Conservation (phyloP, 83 land plant genomes). For the Diphasiastrum complanatum region DNA sequence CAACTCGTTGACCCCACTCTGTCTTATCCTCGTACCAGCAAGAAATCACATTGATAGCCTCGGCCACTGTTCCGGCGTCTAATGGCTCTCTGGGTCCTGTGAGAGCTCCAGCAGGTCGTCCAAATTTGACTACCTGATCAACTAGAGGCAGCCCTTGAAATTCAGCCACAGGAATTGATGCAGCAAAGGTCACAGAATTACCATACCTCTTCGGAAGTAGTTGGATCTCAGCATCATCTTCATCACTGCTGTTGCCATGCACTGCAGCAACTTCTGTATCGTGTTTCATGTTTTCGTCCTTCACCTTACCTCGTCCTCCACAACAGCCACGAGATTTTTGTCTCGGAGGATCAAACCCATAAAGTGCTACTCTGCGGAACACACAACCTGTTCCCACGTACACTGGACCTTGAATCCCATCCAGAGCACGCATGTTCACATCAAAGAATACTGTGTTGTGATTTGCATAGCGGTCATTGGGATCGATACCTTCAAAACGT, state of each 20-base stretch:
- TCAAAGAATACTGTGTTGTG: constrained; percentile 79
- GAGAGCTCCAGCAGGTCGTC: constrained; percentile 61
- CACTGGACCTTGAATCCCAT: constrained; percentile 81
- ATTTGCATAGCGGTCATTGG: constrained; percentile 69
- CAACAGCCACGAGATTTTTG: constrained; percentile 61
- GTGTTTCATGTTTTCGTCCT: constrained; percentile 31
- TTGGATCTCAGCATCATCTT: constrained; percentile 39
- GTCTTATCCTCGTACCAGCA: constrained; percentile 78
- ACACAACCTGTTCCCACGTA: constrained; percentile 81
- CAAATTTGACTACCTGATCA: constrained; percentile 41
- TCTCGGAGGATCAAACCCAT: constrained; percentile 74
- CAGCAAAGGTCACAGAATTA: constrained; percentile 43
- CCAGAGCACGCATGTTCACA: constrained; percentile 73
- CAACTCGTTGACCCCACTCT: constrained; percentile 71
- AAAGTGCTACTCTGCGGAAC: constrained; percentile 64
- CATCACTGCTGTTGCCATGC: constrained; percentile 12
- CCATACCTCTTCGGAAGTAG: constrained; percentile 62
- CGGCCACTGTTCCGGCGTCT: constrained; percentile 64
- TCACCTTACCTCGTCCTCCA: constrained; percentile 45
- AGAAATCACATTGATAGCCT: constrained; percentile 69
- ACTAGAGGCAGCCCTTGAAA: constrained; percentile 60
- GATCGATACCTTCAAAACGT: constrained; percentile 77
- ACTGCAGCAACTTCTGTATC: constrained; percentile 17
- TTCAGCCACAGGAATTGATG: constrained; percentile 66
- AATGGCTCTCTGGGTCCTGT: constrained; percentile 62